Evolutionary conservation across 192 early-diverging fungal species (phyloP), one percentile per base, ranked within the genome.

Genomic region (Coemansia sp.): DNA sequence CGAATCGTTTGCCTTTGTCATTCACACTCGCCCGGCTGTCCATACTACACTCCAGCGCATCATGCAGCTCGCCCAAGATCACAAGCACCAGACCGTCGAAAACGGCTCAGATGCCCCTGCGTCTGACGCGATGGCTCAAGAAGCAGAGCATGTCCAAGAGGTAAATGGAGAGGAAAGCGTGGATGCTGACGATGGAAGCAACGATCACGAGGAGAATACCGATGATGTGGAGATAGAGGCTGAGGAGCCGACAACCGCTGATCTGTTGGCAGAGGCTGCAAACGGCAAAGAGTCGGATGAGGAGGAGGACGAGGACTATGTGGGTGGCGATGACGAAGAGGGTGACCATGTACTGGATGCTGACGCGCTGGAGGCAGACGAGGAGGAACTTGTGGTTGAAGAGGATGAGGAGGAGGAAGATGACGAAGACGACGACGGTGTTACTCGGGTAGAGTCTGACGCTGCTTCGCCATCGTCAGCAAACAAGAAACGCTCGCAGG

Each of bases 1-100:
- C 2, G 64, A 58, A 11, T 54, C 63, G 0, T 66, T 73, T 55
- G 55, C 63, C 11, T 67, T 73, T 63, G 57, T 73, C 13, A 54
- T 73, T 2, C 70, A 62, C 17, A 55, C 59, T 1, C 63, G 70
- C 10, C 54, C 24, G 14, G 39, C 55, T 4, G 40, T 73, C 20
- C 49, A 53, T 14, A 37, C 36, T 11, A 48, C 70, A 9, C 28
- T 73, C 4, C 17, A 24, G n/a, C 63, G 49, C 29, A 67, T 67
- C 8, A 73, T 73, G 70, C 46, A 66, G 40, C 46, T 57, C 20
- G 50, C 52, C 27, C 46, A 40, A 17, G 58, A 73, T 28, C 54
- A 61, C 18, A 44, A 50, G 14, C 27, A 53, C 18, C 30, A 11
- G 10, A 24, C 28, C 24, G 41, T 27, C 8, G 46, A 28, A 9